Percentiles rank a stretch among this genome's conserved stretches.
phyloP scores from a whole-genome alignment of 1,139 yeast species.

The Scheffersomyces stambukii region DNA sequence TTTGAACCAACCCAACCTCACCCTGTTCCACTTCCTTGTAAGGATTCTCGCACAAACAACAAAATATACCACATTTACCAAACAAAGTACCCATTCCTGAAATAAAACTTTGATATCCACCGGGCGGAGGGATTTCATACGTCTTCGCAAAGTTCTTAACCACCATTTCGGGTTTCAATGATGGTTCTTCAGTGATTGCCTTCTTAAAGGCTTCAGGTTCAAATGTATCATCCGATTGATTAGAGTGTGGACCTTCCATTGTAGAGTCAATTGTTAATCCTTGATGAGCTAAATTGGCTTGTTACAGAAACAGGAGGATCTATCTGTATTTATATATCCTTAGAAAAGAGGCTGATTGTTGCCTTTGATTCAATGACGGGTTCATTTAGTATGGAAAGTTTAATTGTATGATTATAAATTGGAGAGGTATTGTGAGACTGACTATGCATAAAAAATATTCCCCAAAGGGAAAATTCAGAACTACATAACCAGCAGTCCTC shows the following conservation, averaged over 20 bases:
- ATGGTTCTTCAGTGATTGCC: constrained; percentile 20
- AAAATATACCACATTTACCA: constrained; percentile 59
- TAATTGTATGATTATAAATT: too few relatives aligned
- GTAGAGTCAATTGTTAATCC: too few relatives aligned
- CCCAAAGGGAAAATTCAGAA: too few relatives aligned
- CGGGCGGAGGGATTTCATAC: constrained; percentile 34
- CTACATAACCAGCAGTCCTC: too few relatives aligned
- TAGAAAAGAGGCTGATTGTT: too few relatives aligned
- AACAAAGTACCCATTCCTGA: constrained; percentile 41
- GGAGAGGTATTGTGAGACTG: too few relatives aligned
- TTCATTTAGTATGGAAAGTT: too few relatives aligned
- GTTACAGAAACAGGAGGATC: too few relatives aligned
- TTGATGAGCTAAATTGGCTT: too few relatives aligned
- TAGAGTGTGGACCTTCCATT: constrained; percentile 8
- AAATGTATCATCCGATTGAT: constrained; percentile 10
- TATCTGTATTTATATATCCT: too few relatives aligned
- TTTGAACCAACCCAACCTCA: constrained; percentile 64
- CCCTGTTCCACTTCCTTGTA: constrained; percentile 64
- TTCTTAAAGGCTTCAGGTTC: constrained; percentile 14
- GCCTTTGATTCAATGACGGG: too few relatives aligned
- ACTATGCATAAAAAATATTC: too few relatives aligned
- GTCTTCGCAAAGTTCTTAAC: constrained; percentile 31
- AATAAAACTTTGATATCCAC: constrained; percentile 38
- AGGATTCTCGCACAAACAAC: constrained; percentile 60
- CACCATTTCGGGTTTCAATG: constrained; percentile 28